phyloP scores from a whole-genome alignment of 2,329 filamentous ascomycete species.

The Pseudogymnoascus destructans region DNA sequence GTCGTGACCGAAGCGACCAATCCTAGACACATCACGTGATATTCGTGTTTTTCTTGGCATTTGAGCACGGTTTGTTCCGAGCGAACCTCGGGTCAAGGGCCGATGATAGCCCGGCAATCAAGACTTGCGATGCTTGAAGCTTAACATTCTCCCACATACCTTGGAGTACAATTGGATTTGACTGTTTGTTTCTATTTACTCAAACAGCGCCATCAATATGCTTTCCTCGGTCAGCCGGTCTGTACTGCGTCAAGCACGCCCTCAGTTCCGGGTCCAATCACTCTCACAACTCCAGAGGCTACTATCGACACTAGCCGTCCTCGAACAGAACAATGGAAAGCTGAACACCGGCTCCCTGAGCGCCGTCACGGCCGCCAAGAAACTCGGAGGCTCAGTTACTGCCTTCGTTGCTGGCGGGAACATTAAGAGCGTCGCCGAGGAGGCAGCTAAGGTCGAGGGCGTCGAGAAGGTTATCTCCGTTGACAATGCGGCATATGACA shows the following conservation, averaged over 20 bases:
- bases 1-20: constrained; percentile 7
- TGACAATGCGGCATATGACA: constrained; percentile 83
- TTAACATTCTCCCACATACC: constrained; percentile 5
- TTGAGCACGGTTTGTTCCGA: constrained; percentile 5
- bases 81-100: constrained; percentile 8
- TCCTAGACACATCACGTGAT: not conserved
- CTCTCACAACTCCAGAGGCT: constrained; percentile 50
- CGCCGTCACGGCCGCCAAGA: constrained; percentile 73
- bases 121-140: constrained; percentile 7
- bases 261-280: constrained; percentile 30
- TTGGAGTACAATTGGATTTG: constrained; percentile 10
- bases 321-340: constrained; percentile 86
- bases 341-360: constrained; percentile 72
- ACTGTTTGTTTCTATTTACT: not conserved
- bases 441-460: constrained; percentile 79
- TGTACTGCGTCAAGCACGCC: constrained; percentile 23
- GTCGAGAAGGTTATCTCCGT: constrained; percentile 84
- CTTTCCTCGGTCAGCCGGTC: constrained; percentile 22
- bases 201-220: constrained; percentile 19
- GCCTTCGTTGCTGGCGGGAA: constrained; percentile 76
- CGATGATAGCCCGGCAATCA: constrained; percentile 9
- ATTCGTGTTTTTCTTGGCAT: not conserved
- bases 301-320: constrained; percentile 75
- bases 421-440: constrained; percentile 61
- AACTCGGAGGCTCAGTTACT: constrained; percentile 73